phyloP scores from a whole-genome alignment of 352 stramenopile genomes.

The Phytophthora multivora region DNA sequence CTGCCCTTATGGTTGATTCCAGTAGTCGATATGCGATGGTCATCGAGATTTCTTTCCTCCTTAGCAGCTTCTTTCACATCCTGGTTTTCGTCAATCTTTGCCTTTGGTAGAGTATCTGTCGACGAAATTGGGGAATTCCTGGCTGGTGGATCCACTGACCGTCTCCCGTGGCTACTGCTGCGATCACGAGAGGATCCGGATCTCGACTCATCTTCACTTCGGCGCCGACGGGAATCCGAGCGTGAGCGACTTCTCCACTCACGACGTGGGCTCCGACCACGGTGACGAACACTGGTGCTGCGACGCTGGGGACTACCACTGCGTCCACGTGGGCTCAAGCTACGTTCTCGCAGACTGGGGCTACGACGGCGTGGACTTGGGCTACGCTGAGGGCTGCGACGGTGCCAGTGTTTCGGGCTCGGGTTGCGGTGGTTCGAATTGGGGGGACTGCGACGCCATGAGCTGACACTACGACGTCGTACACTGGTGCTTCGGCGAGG shows the following conservation, averaged over 20 bases:
- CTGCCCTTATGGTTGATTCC: slow-evolving; percentile 6
- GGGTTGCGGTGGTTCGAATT: too few species aligned
- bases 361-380: slow-evolving; percentile 1
- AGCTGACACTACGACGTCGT: slow-evolving; percentile 4
- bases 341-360: slow-evolving; percentile 5
- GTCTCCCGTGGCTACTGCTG: slow-evolving; percentile 19
- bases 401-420: not conserved
- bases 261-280: slow-evolving; percentile 14
- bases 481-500: not conserved
- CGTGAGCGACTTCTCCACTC: slow-evolving; percentile 25
- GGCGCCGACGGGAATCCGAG: slow-evolving; percentile 18
- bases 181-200: slow-evolving; percentile 28
- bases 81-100: not conserved
- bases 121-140: slow-evolving; percentile 3
- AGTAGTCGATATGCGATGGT: not conserved
- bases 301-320: slow-evolving; percentile 17
- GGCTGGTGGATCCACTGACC: not conserved
- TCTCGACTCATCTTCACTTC: slow-evolving; percentile 16
- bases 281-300: slow-evolving; percentile 14
- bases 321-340: slow-evolving; percentile 8
- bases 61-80: not conserved
- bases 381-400: slow-evolving; percentile 9
- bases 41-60: slow-evolving; percentile 2
- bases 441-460: slow-evolving; percentile 1
- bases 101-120: not conserved